Percentiles rank a stretch among this genome's conserved stretches.
phyloP scores from a whole-genome alignment of 2,329 filamentous ascomycete species.

The Colletotrichum limetticola region DNA sequence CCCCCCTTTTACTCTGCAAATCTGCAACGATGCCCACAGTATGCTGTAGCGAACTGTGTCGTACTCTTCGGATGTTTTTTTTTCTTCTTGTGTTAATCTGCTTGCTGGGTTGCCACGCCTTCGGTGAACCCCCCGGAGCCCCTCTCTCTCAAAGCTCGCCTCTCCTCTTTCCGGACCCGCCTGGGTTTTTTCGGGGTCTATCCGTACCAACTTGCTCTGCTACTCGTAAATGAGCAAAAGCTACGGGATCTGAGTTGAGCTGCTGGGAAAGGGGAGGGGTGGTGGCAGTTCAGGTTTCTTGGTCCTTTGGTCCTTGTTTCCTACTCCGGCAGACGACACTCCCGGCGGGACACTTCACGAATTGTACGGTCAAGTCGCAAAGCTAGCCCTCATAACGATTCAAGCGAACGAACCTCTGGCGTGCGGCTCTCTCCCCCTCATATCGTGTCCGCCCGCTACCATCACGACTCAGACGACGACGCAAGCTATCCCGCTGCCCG shows the following conservation, averaged over 20 bases:
- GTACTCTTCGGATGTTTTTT: constrained; percentile 19
- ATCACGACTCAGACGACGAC: not conserved
- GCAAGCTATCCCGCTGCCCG: not conserved
- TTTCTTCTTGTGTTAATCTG: not conserved
- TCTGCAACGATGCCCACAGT: constrained; percentile 15
- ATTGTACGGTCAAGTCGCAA: not conserved
- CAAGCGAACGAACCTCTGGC: not conserved
- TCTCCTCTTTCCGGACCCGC: not conserved
- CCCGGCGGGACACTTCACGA: not conserved
- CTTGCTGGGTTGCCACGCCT: not conserved
- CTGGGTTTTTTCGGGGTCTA: not conserved
- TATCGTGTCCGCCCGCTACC: not conserved
- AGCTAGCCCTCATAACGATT: not conserved
- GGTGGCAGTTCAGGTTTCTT: not conserved
- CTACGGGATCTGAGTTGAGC: not conserved
- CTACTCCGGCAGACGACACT: not conserved
- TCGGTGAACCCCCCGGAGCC: not conserved
- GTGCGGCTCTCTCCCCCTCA: not conserved
- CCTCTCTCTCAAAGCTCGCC: not conserved
- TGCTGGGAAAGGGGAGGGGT: not conserved
- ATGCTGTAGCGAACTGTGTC: constrained; percentile 19
- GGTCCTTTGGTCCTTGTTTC: not conserved
- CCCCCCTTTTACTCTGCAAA: not conserved
- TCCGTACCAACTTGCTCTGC: not conserved
- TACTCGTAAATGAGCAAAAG: not conserved